Base-by-base conservation (phyloP, 2,329 filamentous ascomycete species). In the Coniella vitis region DNA sequence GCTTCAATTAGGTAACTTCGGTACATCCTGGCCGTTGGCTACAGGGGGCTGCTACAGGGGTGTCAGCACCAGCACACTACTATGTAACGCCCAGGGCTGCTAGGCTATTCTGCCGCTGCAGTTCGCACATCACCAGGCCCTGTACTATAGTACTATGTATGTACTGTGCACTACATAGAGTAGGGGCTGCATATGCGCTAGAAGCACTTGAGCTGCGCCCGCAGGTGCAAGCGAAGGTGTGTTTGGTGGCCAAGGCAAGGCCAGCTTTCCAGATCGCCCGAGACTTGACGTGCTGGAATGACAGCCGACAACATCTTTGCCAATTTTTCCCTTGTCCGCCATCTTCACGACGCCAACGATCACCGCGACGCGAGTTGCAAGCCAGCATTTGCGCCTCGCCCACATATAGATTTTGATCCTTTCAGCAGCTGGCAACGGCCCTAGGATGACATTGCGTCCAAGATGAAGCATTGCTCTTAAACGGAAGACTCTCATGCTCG, bases 381-480 rank as follows among this genome's bases (percentile, higher is more conserved):
- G 29, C 31, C 51, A 45, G 20, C 49, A 47, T 48, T 45, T 49
- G 16, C 48, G 48, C 13, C 31, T 20, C 25, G 31, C 40, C 17
- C 36, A 22, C 45, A 17, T 20, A 38, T 34, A 51, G 36, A 19
- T 37, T 4, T 20, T 40, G 22, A 13, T 14, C n/a, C 5, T 29
- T 29, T 29, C 25, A 29, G 25, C 25, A 53, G 40, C 38, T 51
- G 51, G 44, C 48, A 32, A 44, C 43, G 31, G 48, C 40, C 51
- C 45, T 39, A 40, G 48, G 31, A 42, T 25, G 21, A 5, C 41
- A 25, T 38, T n/a, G 32, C 22, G 22, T 32, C 13, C 52, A 54
- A 49, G 44, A 54, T 54, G 52, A 54, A 49, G 47, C 43, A 41
- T 44, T 46, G 49, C 36, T 32, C 34, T 32, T 52, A 52, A 25